Percentiles rank a stretch among this genome's conserved stretches.
These are phyloP conservation scores for Furcasterigmium sp. DNA, from an alignment of 2,329 filamentous ascomycete species.

Conservation along the genomic window DNA sequence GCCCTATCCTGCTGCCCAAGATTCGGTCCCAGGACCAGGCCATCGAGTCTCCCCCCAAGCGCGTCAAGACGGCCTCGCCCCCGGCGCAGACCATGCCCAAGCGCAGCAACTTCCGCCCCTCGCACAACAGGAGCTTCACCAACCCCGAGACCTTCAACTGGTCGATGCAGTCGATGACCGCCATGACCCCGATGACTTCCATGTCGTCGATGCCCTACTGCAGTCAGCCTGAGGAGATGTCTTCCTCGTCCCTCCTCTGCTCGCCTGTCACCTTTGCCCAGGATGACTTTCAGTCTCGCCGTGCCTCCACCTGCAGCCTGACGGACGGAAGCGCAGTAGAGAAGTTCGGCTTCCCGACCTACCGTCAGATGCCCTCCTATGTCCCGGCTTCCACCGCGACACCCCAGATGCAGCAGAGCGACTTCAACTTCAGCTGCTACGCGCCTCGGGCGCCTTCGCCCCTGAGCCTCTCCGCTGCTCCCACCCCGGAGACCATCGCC, in stretches of 20 bases:
- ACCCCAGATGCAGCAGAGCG: slow-evolving; percentile 15
- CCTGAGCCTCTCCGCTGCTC: slow-evolving; percentile 27
- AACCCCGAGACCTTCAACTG: slow-evolving; percentile 52
- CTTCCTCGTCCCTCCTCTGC: slow-evolving; percentile 49
- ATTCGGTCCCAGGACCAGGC: slow-evolving; percentile 81
- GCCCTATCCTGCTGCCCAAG: slow-evolving; percentile 76
- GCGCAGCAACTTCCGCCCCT: slow-evolving; percentile 29
- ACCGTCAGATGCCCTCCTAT: slow-evolving; percentile 65
- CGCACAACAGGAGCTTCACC: slow-evolving; percentile 55
- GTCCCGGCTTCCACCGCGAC: slow-evolving; percentile 27
- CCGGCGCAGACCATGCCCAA: slow-evolving; percentile 25
- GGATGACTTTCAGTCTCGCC: slow-evolving; percentile 43
- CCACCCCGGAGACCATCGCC: slow-evolving; percentile 39
- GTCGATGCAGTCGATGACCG: slow-evolving; percentile 51
- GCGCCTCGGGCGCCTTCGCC: slow-evolving; percentile 41
- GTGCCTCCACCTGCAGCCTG: slow-evolving; percentile 62
- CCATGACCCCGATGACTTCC: slow-evolving; percentile 55
- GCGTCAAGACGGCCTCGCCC: slow-evolving; percentile 48
- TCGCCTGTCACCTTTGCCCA: slow-evolving; percentile 57
- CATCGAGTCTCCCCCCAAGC: slow-evolving; percentile 54
- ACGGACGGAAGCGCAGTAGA: slow-evolving; percentile 57
- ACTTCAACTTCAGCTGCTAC: slow-evolving; percentile 42
- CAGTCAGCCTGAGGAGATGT: slow-evolving; percentile 15
- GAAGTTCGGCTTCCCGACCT: slow-evolving; percentile 79
- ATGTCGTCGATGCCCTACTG: slow-evolving; percentile 34